Evolutionary conservation across 2,329 filamentous ascomycete genomes (phyloP), one percentile per base, ranked within the genome.

Genomic region (Botrytis paeoniae): DNA sequence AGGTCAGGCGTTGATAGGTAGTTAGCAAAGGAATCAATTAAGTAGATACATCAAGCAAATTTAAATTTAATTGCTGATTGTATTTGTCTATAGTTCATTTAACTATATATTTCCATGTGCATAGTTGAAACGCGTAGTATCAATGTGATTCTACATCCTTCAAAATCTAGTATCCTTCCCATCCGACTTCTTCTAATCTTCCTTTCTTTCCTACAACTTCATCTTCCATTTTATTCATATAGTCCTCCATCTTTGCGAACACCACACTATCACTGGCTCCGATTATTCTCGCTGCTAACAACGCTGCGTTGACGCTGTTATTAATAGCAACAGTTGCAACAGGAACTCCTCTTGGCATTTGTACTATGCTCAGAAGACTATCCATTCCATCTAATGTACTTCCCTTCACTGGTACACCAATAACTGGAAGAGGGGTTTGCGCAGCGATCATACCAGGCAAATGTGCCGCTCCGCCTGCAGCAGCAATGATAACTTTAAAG

Each of bases 321-420:
- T 93, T 93, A 81, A 94, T 93, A 18, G 89, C 92, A 5, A 95
- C 91, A 0, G 92, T 94, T 9, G 92, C 92, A 22, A 91, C 90
- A 16, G 92, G 92, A 68, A 91, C 88, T 20, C 92, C 92, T 78
- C 87, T 80, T 9, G 92, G 92, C 92, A 94, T 94, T 80, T 94
- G 91, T 6, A 93, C 91, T 76, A 94, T 94, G 78, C 89, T 91
- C 73, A 91, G 83, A 72, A 93, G 82, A 74, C 88, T 90, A 48
- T 74, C 72, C 66, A 73, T 71, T 37, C 87, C 92, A 78, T 93
- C 92, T 9, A 94, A 82, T 35, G 89, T 88, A 32, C 90, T 92
- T 0, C 90, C 92, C 83, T 91, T 93, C 39, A 95, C 90, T 0
- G 92, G 92, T 0, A 95, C 90, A 8, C 92, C 92, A 73, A 95